Evolutionary conservation across 257 asterid genomes (phyloP), one percentile per base, ranked within the genome.

Genomic region (Nicotiana noctiflora): DNA sequence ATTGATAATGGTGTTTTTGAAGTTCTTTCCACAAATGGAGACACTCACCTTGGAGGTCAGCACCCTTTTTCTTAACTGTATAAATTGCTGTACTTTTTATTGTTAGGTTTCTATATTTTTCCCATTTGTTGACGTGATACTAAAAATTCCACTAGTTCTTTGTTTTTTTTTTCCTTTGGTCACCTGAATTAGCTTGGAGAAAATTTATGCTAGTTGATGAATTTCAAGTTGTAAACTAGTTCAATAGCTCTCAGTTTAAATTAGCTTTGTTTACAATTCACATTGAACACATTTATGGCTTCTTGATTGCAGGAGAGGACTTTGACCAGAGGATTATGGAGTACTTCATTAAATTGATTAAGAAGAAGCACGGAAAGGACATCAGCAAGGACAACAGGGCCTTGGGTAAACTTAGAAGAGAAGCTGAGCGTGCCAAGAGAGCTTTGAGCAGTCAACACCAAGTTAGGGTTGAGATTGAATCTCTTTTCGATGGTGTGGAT

Each of bases 11-110:
- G 76, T 18, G 66, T 64, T 27, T 64, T 80, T 44, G 62, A 80
- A 63, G 77, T 80, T 49, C 63, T 63, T 46, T 56, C 82, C 82
- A 80, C 82, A 25, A 64, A 46, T 66, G 77, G 82, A 15, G 82
- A 80, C 76, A 53, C 77, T 12, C 63, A 80, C 53, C 34, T 80
- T 13, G 82, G 82, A 64, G 82, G 82, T 63, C 17, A 80, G 40
- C 27, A 79, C 51, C 61, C 40, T 19, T 17, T 21, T 79, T 32
- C 5, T 34, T 7, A 3, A 1, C 80, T 4, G 13, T 13, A 55
- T 55, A 5, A 55, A 55, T 55, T 55, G 19, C 21, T 55, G 10
- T 55, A 55, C 6, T 55, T 2, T 15, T 5, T 55, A 11, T 17
- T 55, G 21, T 17, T 55, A 15, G 17, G 9, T 55, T 55, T 18